Evolutionary conservation across 2,329 filamentous ascomycete genomes (phyloP).

Genomic region (Tolypocladium paradoxum): DNA sequence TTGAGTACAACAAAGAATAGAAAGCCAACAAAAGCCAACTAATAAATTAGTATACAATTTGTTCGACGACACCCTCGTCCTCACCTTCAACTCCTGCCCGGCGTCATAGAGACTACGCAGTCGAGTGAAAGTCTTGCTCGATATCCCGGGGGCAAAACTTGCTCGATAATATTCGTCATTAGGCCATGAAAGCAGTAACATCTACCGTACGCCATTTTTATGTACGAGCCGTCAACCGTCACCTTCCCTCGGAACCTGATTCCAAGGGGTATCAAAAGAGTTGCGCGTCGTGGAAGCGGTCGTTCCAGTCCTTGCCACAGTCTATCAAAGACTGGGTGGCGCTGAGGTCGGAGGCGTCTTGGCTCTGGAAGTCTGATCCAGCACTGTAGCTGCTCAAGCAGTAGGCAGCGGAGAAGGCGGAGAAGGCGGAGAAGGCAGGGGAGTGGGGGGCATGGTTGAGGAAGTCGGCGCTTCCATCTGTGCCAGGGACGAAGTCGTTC

Average conservation of each 20-base stretch:
- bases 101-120: neutral
- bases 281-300: constrained; percentile 17
- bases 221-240: neutral
- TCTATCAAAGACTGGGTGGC: constrained; percentile 15
- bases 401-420: too few species aligned
- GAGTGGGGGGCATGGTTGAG: constrained; percentile 12
- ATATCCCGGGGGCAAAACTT: neutral
- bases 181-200: constrained; percentile 14
- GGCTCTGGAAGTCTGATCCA: constrained; percentile 17
- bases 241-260: neutral
- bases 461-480: constrained; percentile 15
- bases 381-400: constrained; percentile 25
- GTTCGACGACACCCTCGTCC: neutral
- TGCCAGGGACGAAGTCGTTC: constrained; percentile 2
- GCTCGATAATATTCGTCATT: constrained; percentile 11
- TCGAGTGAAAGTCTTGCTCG: neutral
- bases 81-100: neutral
- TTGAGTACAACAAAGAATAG: neutral
- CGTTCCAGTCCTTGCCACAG: constrained; percentile 17
- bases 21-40: neutral
- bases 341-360: constrained; percentile 12
- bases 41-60: neutral
- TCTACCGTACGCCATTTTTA: constrained; percentile 4
- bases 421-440: constrained; percentile 21
- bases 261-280: constrained; percentile 19